Evolutionary conservation across 75 land plant species (phyloP).

Genomic region (Isoetes taiwanensis): DNA sequence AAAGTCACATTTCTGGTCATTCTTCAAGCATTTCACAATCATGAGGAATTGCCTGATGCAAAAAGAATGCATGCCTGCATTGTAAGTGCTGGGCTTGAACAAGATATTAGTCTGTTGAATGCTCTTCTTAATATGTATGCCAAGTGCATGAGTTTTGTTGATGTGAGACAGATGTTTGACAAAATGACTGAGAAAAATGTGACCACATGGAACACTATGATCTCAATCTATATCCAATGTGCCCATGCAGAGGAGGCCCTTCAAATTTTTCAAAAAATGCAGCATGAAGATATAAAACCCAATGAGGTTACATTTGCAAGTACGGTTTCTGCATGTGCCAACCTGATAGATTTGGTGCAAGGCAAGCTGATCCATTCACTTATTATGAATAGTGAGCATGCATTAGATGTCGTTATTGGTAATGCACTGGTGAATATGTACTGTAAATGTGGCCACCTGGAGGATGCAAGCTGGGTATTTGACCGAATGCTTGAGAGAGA

Average conservation of each 20-base stretch:
- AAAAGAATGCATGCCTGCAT: neutral
- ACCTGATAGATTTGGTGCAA: neutral
- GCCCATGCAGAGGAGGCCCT: constrained; percentile 6
- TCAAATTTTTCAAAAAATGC: constrained; percentile 4
- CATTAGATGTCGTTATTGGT: constrained; percentile 1
- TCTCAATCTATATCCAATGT: neutral
- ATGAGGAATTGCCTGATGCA: no score
- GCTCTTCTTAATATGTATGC: neutral
- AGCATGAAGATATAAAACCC: neutral
- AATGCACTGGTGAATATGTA: constrained; percentile 10
- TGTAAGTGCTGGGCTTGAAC: neutral
- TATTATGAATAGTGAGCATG: neutral
- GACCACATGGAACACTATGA: constrained; percentile 3
- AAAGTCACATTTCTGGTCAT: no score
- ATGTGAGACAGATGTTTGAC: constrained; percentile 6
- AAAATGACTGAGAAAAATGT: constrained; percentile 5
- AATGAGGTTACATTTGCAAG: constrained; percentile 3
- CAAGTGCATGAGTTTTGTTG: constrained; percentile 7
- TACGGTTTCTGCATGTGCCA: neutral
- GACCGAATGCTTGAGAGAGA: constrained; percentile 7
- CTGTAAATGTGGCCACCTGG: neutral
- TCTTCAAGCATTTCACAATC: no score
- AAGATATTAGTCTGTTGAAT: neutral
- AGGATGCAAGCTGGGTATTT: constrained; percentile 6
- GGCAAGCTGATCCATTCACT: constrained; percentile 6